A percentile compares a stretch with the other conserved stretches of the same genome.
Evolutionary conservation across 2,329 filamentous ascomycete species (phyloP).

Genomic region (Fusarium guadeloupense): DNA sequence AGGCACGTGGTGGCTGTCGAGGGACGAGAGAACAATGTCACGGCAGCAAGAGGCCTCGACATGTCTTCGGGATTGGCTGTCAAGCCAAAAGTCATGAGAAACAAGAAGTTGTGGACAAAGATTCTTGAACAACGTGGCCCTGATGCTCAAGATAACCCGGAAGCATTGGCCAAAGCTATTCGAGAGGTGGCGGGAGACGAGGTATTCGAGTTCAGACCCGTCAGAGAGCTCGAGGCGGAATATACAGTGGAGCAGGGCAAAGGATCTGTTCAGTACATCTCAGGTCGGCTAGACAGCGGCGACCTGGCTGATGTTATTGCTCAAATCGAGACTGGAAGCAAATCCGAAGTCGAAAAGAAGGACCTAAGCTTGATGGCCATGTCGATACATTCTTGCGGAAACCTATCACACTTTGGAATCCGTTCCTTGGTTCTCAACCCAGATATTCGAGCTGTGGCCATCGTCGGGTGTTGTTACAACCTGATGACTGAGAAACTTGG

Average conservation of each 20-base stretch:
- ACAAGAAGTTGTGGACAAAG: slow-evolving; percentile 80
- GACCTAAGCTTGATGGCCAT: slow-evolving; percentile 78
- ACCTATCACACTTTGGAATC: slow-evolving; percentile 94
- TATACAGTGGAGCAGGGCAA: slow-evolving; percentile 69
- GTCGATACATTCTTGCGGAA: slow-evolving; percentile 96
- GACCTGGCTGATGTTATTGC: slow-evolving; percentile 74
- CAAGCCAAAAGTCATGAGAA: slow-evolving; percentile 77
- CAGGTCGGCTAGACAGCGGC: slow-evolving; percentile 77
- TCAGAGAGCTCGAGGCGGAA: slow-evolving; percentile 57
- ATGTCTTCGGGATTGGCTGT: slow-evolving; percentile 80
- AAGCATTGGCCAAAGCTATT: slow-evolving; percentile 46
- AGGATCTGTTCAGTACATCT: slow-evolving; percentile 79
- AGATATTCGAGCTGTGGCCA: slow-evolving; percentile 86
- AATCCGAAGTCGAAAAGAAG: slow-evolving; percentile 38
- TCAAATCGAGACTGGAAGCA: slow-evolving; percentile 58
- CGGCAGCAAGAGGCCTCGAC: slow-evolving; percentile 84
- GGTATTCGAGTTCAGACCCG: slow-evolving; percentile 58
- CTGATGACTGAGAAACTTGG: slow-evolving; percentile 90
- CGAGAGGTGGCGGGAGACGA: slow-evolving; percentile 48
- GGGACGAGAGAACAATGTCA: slow-evolving; percentile 85
- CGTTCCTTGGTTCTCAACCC: slow-evolving; percentile 86
- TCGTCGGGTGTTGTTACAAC: slow-evolving; percentile 99
- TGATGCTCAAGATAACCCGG: slow-evolving; percentile 53
- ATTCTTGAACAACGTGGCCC: slow-evolving; percentile 53
- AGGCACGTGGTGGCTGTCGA: slow-evolving; percentile 91